A percentile compares a stretch with the other conserved stretches of the same genome.
Evolutionary conservation across 768 basidiomycete species (phyloP).

Genomic region (Agaricus blazei): DNA sequence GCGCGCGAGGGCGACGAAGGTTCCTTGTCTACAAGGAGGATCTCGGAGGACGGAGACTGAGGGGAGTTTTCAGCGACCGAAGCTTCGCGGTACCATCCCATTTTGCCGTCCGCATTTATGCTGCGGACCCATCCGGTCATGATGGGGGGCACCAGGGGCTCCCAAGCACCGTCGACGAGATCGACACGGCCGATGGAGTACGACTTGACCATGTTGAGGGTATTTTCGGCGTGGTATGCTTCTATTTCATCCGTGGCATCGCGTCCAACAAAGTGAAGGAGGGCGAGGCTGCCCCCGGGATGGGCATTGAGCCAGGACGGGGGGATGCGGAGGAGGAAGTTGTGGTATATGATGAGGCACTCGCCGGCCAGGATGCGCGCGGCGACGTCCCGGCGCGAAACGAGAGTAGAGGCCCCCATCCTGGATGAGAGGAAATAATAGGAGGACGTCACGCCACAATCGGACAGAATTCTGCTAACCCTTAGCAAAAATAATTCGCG

Average conservation of each 20-base stretch:
- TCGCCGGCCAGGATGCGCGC: conserved; percentile 72
- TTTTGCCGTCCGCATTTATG: conserved; percentile 26
- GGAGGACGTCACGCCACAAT: conserved; percentile 7
- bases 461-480: background rate
- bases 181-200: conserved; percentile 72
- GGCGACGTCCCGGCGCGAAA: conserved; percentile 50
- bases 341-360: conserved; percentile 67
- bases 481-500: conserved; percentile 6
- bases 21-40: conserved; percentile 57
- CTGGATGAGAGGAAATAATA: conserved; percentile 1
- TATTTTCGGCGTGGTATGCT: conserved; percentile 75
- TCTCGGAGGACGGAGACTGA: conserved; percentile 38
- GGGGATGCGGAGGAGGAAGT: conserved; percentile 61
- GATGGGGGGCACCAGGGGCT: conserved; percentile 81
- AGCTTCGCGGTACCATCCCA: conserved; percentile 67
- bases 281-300: conserved; percentile 84
- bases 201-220: conserved; percentile 47
- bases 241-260: conserved; percentile 94
- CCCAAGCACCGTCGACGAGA: conserved; percentile 56
- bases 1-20: conserved; percentile 16
- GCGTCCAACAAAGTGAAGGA: conserved; percentile 92
- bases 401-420: conserved; percentile 25
- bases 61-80: conserved; percentile 27
- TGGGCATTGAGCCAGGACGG: conserved; percentile 77
- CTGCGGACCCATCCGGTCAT: conserved; percentile 77